Percentiles rank a stretch among this genome's conserved stretches.
Conservation (phyloP, 2,329 filamentous ascomycete genomes). For the Aspergillus viridinutans region DNA sequence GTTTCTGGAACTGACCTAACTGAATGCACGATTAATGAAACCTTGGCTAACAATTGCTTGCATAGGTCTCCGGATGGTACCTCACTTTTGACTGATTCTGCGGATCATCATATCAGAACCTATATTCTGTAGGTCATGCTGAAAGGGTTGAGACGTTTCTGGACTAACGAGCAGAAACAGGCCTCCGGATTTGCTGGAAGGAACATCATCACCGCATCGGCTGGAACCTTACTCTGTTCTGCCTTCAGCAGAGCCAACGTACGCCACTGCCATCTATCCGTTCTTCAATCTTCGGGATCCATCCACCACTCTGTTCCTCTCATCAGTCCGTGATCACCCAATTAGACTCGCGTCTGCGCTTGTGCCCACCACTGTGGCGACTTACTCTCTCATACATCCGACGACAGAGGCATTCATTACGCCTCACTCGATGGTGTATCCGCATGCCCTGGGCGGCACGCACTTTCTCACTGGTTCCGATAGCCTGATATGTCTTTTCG, state of each 20-base stretch:
- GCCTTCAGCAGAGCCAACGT: slow-evolving; percentile 47
- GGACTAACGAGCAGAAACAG: slow-evolving; percentile 22
- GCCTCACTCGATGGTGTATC: slow-evolving; percentile 54
- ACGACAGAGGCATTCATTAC: slow-evolving; percentile 55
- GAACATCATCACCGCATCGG: slow-evolving; percentile 26
- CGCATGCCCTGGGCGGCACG: slow-evolving; percentile 39
- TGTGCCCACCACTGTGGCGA: slow-evolving; percentile 44
- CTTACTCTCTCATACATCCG: slow-evolving; percentile 53
- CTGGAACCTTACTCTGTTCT: slow-evolving; percentile 47
- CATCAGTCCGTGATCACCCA: slow-evolving; percentile 52
- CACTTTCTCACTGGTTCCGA: slow-evolving; percentile 56
- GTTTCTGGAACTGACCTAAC: not conserved
- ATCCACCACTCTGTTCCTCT: slow-evolving; percentile 48
- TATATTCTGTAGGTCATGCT: slow-evolving; percentile 47
- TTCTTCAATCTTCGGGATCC: slow-evolving; percentile 50
- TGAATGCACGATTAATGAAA: slow-evolving; percentile 1
- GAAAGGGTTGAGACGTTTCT: not conserved
- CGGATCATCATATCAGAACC: slow-evolving; percentile 48
- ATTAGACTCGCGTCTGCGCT: slow-evolving; percentile 55
- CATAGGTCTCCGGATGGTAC: slow-evolving; percentile 54
- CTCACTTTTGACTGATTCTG: slow-evolving; percentile 51
- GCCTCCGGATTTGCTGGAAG: slow-evolving; percentile 47
- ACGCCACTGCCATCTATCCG: slow-evolving; percentile 53
- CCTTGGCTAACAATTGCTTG: not conserved
- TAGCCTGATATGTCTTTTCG: slow-evolving; percentile 53